These are phyloP conservation scores for Carex pumila DNA, from an alignment of 176 grass and related monocot genomes.

Conservation along the genomic window DNA sequence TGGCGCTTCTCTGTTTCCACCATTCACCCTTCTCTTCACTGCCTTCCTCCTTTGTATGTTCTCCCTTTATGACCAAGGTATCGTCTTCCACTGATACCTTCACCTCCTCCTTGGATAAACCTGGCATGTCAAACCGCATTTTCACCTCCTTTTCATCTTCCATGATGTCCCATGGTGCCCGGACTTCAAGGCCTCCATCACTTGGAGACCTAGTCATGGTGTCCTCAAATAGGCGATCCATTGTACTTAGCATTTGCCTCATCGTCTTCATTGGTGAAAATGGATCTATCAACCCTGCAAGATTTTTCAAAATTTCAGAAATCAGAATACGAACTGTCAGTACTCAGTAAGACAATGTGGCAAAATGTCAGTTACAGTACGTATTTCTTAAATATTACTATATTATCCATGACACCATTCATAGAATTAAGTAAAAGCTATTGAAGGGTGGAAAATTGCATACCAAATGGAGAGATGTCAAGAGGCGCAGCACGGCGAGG, in stretches of 20 bases:
- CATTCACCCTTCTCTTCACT: neutral
- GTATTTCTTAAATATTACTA: no score
- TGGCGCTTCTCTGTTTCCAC: neutral
- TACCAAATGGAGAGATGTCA: conserved; percentile 60
- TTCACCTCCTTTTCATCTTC: conserved; percentile 24
- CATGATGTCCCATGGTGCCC: conserved; percentile 28
- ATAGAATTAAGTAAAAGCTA: neutral
- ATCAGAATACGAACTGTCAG: neutral
- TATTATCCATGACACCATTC: neutral
- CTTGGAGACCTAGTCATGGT: neutral
- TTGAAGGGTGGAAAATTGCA: neutral
- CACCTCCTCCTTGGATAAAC: conserved; percentile 11
- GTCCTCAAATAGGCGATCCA: conserved; percentile 84
- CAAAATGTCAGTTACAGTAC: no score
- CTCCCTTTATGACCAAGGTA: conserved; percentile 21
- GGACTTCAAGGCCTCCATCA: neutral
- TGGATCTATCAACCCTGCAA: conserved; percentile 48
- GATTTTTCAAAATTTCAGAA: neutral
- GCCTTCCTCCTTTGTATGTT: conserved; percentile 10
- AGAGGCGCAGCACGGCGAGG: conserved; percentile 27
- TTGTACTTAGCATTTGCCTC: conserved; percentile 77
- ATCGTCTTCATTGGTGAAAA: conserved; percentile 79
- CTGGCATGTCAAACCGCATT: conserved; percentile 26
- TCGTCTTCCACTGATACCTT: conserved; percentile 18
- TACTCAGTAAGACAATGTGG: neutral